These are phyloP conservation scores for Pinus taeda DNA, from an alignment of 75 land plant species.

Conservation along the genomic window DNA sequence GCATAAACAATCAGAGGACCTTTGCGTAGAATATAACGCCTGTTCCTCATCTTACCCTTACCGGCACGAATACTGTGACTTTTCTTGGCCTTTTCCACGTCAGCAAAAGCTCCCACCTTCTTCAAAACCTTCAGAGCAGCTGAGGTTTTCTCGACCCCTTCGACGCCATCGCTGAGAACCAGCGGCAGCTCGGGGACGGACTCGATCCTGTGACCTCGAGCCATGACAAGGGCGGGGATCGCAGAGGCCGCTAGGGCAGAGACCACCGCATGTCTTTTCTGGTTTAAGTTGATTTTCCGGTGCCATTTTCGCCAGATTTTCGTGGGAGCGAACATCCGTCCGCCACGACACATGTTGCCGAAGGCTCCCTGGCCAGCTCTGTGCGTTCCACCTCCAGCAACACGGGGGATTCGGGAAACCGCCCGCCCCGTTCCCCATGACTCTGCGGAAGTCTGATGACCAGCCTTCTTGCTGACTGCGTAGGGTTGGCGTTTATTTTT, in stretches of 20 bases:
- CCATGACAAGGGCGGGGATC: conserved; percentile 52
- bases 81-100: conserved; percentile 63
- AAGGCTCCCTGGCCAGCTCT: conserved; percentile 76
- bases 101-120: conserved; percentile 50
- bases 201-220: conserved; percentile 59
- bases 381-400: conserved; percentile 73
- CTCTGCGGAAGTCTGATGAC: conserved; percentile 70
- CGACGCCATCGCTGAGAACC: conserved; percentile 44
- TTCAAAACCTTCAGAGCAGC: conserved; percentile 53
- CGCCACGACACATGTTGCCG: conserved; percentile 74
- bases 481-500: conserved; percentile 63
- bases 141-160: conserved; percentile 55
- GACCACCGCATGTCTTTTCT: conserved; percentile 46
- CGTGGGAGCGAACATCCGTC: conserved; percentile 74
- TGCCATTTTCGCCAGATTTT: conserved; percentile 73
- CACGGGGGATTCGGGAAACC: conserved; percentile 66
- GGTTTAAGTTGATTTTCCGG: conserved; percentile 53
- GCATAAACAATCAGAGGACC: conserved; percentile 73
- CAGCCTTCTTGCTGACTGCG: conserved; percentile 54
- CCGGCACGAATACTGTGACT: conserved; percentile 49
- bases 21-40: conserved; percentile 53
- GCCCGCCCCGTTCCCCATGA: conserved; percentile 78
- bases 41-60: conserved; percentile 70
- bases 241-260: conserved; percentile 73
- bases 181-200: conserved; percentile 58